Evolutionary conservation across 768 basidiomycete species (phyloP).

Genomic region (Boletus tomentosulus): DNA sequence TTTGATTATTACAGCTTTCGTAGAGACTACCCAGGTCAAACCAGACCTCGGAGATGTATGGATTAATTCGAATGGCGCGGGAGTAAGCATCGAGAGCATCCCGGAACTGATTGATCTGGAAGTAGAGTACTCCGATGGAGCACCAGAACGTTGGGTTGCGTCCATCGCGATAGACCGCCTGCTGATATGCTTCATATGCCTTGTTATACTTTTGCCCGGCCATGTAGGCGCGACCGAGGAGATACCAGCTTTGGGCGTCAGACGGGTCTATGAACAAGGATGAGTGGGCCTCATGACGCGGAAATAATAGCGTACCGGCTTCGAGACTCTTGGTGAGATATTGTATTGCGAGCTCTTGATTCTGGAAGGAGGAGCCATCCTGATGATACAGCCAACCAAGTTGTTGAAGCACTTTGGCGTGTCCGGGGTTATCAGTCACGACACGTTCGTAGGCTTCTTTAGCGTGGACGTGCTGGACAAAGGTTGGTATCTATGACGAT

Average conservation of each 20-base stretch:
- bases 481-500: constrained; percentile 12
- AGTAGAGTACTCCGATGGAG: constrained; percentile 97
- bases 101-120: constrained; percentile 99
- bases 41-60: constrained; percentile 79
- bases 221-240: constrained; percentile 98
- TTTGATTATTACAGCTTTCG: constrained; percentile 98
- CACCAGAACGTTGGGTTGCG: constrained; percentile 99
- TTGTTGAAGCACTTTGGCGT: constrained; percentile 97
- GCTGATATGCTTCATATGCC: constrained; percentile 98
- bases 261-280: constrained; percentile 61
- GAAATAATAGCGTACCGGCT: constrained; percentile 58
- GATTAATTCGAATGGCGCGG: constrained; percentile 97
- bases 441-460: constrained; percentile 97
- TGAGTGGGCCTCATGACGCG: neutral
- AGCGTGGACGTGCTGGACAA: constrained; percentile 71
- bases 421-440: constrained; percentile 85
- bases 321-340: constrained; percentile 94
- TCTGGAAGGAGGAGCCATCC: constrained; percentile 90
- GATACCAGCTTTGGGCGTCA: constrained; percentile 98
- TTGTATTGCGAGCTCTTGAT: constrained; percentile 90
- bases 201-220: constrained; percentile 98
- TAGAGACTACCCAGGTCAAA: constrained; percentile 96
- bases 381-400: constrained; percentile 98
- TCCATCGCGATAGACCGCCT: constrained; percentile 97
- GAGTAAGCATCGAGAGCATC: constrained; percentile 99